Evolutionary conservation across 2,329 filamentous ascomycete genomes (phyloP), one percentile per base, ranked within the genome.

Genomic region (Berkeleyomyces basicola): DNA sequence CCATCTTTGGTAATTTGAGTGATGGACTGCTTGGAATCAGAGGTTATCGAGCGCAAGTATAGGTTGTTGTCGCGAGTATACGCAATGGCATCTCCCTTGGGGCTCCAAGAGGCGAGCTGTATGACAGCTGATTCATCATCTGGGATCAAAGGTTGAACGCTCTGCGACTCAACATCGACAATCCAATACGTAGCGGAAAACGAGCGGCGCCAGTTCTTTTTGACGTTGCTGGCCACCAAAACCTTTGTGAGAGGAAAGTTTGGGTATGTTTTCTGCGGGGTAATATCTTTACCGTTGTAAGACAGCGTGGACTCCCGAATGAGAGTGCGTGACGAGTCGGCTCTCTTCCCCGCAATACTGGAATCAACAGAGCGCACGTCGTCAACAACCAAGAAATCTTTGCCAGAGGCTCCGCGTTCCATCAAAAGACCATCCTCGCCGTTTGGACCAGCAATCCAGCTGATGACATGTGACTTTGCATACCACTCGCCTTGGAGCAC

Each of bases 1-100:
- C 95, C 93, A 70, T 99, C 92, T 61, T 78, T 83, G 1, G 93
- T 97, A 68, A 99, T 86, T 66, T 86, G 83, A 4, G 80, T 78
- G 3, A 89, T 80, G n/a, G 46, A 33, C 3, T 40, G 5, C 42
- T 70, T 74, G 5, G 65, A 68, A 55, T 55, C 51, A 16, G 51
- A 55, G 33, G n/a, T n/a, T 10, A 82, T 67, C 3, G 83, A 83
- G 60, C 93, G 85, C 53, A 97, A 75, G 70, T 84, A 97, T 69
- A 99, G 76, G 72, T 99, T 96, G 74, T 99, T 97, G 65, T 90
- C 81, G 67, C 86, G 79, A 0, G 91, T 95, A 72, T 92, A 99
- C n/a, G 89, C 87, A 3, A 99, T 75, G 1, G 90, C 86, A 72
- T 96, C 84, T 67, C 90, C 91, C 61, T 83, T 81, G 0, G 93